Percentiles rank a stretch among this genome's conserved stretches.
Evolutionary conservation across 2,329 filamentous ascomycete species (phyloP).

Genomic region (Aspergillus alliaceus): DNA sequence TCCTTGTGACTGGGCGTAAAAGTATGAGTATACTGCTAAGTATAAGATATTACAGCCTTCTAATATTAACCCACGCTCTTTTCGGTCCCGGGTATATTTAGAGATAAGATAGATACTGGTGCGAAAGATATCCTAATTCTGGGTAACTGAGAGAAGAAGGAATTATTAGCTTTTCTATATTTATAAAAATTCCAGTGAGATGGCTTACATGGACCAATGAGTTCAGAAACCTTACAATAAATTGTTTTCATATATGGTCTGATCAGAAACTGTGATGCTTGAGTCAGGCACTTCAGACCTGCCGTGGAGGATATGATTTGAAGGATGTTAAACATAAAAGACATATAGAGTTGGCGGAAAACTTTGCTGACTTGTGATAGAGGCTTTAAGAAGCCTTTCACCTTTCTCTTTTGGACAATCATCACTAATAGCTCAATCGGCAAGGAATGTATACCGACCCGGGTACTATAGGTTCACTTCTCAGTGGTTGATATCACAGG

Average conservation of each 20-base stretch:
- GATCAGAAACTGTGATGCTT: neutral
- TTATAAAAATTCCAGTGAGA: too few relatives aligned
- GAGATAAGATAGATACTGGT: neutral
- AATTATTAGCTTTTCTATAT: too few relatives aligned
- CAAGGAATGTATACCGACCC: neutral
- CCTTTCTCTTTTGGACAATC: neutral
- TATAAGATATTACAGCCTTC: neutral
- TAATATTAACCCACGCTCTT: neutral
- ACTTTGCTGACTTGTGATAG: neutral
- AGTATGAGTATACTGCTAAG: neutral
- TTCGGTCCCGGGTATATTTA: slow-evolving; percentile 2
- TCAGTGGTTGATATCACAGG: too few relatives aligned
- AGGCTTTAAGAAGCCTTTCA: too few relatives aligned
- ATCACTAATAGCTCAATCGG: neutral
- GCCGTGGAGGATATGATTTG: neutral
- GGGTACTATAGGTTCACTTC: neutral
- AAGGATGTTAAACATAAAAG: neutral
- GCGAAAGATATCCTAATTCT: neutral
- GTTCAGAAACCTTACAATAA: neutral
- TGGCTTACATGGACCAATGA: neutral
- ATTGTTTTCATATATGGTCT: neutral
- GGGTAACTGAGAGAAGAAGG: neutral
- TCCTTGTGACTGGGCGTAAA: neutral
- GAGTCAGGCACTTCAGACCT: neutral
- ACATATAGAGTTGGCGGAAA: neutral